Percentiles rank a stretch among this genome's conserved stretches.
Evolutionary conservation across 1,139 yeast species (phyloP).

Genomic region (Suhomyces yuchorum): DNA sequence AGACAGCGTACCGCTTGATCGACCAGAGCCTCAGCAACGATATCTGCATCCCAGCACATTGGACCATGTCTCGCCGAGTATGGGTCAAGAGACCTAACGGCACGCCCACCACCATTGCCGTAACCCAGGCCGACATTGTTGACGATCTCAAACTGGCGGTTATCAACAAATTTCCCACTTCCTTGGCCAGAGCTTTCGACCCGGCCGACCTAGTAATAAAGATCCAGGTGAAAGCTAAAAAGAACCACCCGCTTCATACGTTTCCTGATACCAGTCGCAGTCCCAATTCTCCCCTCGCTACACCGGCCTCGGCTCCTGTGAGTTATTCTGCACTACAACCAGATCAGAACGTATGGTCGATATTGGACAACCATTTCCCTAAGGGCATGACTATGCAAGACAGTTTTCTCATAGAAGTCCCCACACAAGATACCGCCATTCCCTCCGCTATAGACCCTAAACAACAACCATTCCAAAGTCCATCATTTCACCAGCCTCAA

Average conservation of each 20-base stretch:
- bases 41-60: not conserved
- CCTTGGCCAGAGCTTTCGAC: constrained; percentile 62
- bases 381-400: constrained; percentile 69
- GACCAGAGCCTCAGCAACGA: not conserved
- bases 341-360: constrained; percentile 60
- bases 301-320: constrained; percentile 12
- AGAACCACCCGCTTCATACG: constrained; percentile 9
- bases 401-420: constrained; percentile 61
- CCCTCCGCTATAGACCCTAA: not conserved
- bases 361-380: constrained; percentile 64
- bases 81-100: constrained; percentile 67
- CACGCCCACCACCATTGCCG: constrained; percentile 67
- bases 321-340: constrained; percentile 52
- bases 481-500: constrained; percentile 16
- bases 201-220: constrained; percentile 65
- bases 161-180: constrained; percentile 65
- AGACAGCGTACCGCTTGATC: not conserved
- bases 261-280: constrained; percentile 13
- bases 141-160: constrained; percentile 73
- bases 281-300: constrained; percentile 10
- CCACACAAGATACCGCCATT: constrained; percentile 16
- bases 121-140: constrained; percentile 57
- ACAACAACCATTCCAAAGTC: not conserved
- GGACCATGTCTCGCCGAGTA: constrained; percentile 36
- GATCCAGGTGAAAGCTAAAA: constrained; percentile 18